A percentile compares a stretch with the other conserved stretches of the same genome.
phyloP scores from a whole-genome alignment of 495 filamentous ascomycete genomes.

The Penicillium angulare region DNA sequence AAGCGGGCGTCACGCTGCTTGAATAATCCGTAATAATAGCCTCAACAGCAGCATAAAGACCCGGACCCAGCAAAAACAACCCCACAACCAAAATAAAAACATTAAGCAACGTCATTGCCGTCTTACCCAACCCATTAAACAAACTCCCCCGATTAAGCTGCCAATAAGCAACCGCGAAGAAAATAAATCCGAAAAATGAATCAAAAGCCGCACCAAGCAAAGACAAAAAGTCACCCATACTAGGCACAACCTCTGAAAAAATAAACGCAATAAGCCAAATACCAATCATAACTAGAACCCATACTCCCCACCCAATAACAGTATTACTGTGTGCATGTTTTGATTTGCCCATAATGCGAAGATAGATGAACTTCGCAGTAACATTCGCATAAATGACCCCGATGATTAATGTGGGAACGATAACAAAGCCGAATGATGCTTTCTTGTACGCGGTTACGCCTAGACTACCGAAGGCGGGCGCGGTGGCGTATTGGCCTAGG shows the following conservation, averaged over 20 bases:
- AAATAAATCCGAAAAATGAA: slow-evolving; percentile 43
- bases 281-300: slow-evolving; percentile 41
- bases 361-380: slow-evolving; percentile 50
- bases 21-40: slow-evolving; percentile 51
- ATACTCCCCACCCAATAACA: slow-evolving; percentile 47
- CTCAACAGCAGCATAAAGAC: slow-evolving; percentile 51
- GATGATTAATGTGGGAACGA: slow-evolving; percentile 50
- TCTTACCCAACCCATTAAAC: slow-evolving; percentile 23
- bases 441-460: slow-evolving; percentile 46
- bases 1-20: slow-evolving; percentile 36
- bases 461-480: slow-evolving; percentile 52
- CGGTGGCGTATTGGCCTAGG: slow-evolving; percentile 47
- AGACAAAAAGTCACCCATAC: slow-evolving; percentile 50
- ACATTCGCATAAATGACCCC: slow-evolving; percentile 54
- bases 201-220: slow-evolving; percentile 46
- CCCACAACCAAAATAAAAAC: slow-evolving; percentile 40
- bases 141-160: slow-evolving; percentile 39
- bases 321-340: slow-evolving; percentile 51
- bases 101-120: slow-evolving; percentile 42
- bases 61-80: slow-evolving; percentile 50
- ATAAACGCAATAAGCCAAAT: slow-evolving; percentile 49
- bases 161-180: slow-evolving; percentile 52
- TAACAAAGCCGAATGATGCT: slow-evolving; percentile 43
- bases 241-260: slow-evolving; percentile 52
- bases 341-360: slow-evolving; percentile 44